phyloP scores from a whole-genome alignment of 2,329 filamentous ascomycete genomes.

The Penicillium sp. region DNA sequence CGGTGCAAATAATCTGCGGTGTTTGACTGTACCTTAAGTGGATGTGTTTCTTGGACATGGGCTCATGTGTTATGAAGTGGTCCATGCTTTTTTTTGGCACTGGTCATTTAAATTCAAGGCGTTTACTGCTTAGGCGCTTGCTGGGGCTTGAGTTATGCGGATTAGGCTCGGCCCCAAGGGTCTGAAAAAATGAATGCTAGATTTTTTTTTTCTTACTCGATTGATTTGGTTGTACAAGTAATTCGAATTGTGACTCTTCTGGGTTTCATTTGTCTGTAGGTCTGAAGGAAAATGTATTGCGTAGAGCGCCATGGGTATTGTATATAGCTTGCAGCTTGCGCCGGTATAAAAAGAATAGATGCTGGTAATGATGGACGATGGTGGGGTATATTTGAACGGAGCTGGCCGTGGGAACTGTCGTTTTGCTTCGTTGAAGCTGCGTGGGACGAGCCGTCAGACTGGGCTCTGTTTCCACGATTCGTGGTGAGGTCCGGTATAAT shows the following conservation, averaged over 20 bases:
- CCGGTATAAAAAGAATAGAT: neutral
- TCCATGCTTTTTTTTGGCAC: constrained; percentile 9
- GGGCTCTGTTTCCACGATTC: no score
- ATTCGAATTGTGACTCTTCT: no score
- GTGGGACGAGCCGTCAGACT: no score
- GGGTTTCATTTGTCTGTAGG: neutral
- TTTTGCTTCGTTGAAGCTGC: no score
- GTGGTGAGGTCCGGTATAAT: no score
- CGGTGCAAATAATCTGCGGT: constrained; percentile 70
- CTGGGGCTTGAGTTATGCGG: constrained; percentile 14
- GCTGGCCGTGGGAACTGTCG: neutral
- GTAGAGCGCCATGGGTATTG: neutral
- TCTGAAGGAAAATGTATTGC: no score
- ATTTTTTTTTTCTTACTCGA: constrained; percentile 1
- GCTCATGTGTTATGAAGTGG: constrained; percentile 16
- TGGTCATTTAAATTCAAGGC: no score
- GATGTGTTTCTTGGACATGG: constrained; percentile 9
- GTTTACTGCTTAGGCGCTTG: constrained; percentile 19
- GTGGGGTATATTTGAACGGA: constrained; percentile 1
- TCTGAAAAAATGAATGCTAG: constrained; percentile 18
- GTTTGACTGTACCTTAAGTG: no score
- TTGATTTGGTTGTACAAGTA: no score
- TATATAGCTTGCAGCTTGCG: neutral
- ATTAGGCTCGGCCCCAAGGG: constrained; percentile 11
- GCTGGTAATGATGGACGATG: no score